Base-by-base conservation (phyloP, 371 early-diverging fungal genomes). In the Parasitella parasitica region DNA sequence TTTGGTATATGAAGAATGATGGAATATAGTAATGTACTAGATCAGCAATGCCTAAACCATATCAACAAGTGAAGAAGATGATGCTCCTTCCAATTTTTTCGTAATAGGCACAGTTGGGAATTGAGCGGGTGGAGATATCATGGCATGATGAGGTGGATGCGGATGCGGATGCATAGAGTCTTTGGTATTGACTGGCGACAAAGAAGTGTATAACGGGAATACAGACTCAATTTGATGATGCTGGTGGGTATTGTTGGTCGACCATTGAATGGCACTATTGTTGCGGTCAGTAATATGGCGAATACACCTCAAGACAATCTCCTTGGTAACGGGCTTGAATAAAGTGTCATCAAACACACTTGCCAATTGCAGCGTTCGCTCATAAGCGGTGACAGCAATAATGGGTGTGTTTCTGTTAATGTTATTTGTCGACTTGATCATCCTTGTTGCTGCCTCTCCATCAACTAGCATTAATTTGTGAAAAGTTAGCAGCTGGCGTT, bases 381-480 rank as follows among this genome's bases (percentile, higher is more conserved):
- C 91, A 69, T 90, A 92, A 0, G 90, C 88, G 0, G 89, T 86
- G 6, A 91, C 84, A 0, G 89, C 91, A 53, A 93, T 72, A 18
- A 92, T 86, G 1, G 93, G 91, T 3, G 92, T 92, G 13, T 80
- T 66, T 20, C 73, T 76, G 67, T 93, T 93, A 5, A 83, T 74
- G 64, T 95, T 96, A 61, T 89, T 91, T 1, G 94, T 94, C 6
- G 93, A 91, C 76, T 94, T 95, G 62, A 97, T 94, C 96, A 97
- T 96, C 26, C 94, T 85, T 1, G 96, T 87, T 0, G 94, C 95
- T 27, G 89, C 86, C 59, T 95, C 93, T 24, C 95, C 97, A 71
- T 93, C 94, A 59, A 96, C 94, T 87, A 76, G 16, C 13, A 27
- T 39, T 7, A 39, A 6, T 16, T 15, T 16, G 16, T 16, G 11